Evolutionary conservation across 345 rosid species (phyloP), one percentile per base, ranked within the genome.

Genomic region (Citropsis articulata): DNA sequence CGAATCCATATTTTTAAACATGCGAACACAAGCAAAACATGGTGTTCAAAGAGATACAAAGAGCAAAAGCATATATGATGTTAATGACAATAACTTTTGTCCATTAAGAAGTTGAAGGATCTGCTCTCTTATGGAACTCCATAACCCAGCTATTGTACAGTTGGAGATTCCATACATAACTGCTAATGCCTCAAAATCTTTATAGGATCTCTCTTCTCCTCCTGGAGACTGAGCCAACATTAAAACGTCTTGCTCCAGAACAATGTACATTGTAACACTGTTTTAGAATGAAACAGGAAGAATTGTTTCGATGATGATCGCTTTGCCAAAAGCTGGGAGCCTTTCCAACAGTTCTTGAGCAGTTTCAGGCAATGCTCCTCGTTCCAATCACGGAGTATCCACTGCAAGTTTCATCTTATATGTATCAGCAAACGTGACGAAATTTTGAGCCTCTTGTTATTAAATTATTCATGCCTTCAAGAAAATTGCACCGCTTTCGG

Each of bases 401-500:
- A 83, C 87, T 85, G 73, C 13, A 22, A 36, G 70, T 36, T 53
- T 13, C 50, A 13, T 45, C 18, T 45, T 12, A 45, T 45, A 45
- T 45, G 50, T 12, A 45, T 45, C 50, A 45, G 50, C 50, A 45
- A 45, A 45, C 18, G 4, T 45, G 50, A 45, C 4, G 18, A 45
- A 45, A 45, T 45, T 45, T 45, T 45, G 50, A 45, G 50, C 18
- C 50, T 45, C 50, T 45, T 45, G 50, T 45, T 45, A 3, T 12
- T 45, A 45, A 13, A 45, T 45, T 45, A 45, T 45, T 45, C 50
- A 5, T 5, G 18, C 95, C 93, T 94, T 93, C 93, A 93, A 89
- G 42, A 75, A 66, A n/a, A 71, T 35, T 25, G 48, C 48, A 30
- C 0, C 21, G 18, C 94, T 85, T 89, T 82, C 8, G 95, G 97